A percentile compares a stretch with the other conserved stretches of the same genome.
phyloP scores from a whole-genome alignment of 768 basidiomycete species.

The Pisolithus microcarpus region DNA sequence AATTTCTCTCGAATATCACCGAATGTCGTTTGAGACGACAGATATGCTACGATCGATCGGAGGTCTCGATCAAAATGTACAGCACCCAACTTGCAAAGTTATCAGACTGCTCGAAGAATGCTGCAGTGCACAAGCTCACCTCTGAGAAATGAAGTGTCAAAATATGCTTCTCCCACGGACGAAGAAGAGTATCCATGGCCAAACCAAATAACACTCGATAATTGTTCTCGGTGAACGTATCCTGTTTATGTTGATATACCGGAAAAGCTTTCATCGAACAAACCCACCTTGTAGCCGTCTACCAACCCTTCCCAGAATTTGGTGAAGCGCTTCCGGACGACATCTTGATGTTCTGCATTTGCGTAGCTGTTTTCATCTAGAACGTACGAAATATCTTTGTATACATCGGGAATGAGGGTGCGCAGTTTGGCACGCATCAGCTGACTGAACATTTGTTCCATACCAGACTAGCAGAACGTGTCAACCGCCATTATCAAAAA shows the following conservation, averaged over 20 bases:
- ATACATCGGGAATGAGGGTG: constrained; percentile 76
- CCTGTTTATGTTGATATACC: constrained; percentile 37
- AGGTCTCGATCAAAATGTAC: constrained; percentile 93
- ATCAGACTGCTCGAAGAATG: constrained; percentile 1
- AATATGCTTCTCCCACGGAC: constrained; percentile 92
- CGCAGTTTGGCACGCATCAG: constrained; percentile 82
- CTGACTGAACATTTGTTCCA: constrained; percentile 96
- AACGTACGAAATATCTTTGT: constrained; percentile 83
- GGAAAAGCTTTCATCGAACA: not conserved
- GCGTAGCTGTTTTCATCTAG: constrained; percentile 86
- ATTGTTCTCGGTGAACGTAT: constrained; percentile 80
- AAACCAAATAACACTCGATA: constrained; percentile 82
- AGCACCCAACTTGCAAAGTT: constrained; percentile 68
- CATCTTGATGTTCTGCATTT: constrained; percentile 76
- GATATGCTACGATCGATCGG: constrained; percentile 71
- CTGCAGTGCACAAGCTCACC: constrained; percentile 35
- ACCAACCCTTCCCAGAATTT: constrained; percentile 82
- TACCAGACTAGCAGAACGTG: constrained; percentile 47
- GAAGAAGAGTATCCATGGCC: constrained; percentile 79
- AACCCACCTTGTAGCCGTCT: constrained; percentile 75
- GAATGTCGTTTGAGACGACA: constrained; percentile 83
- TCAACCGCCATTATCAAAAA: constrained; percentile 4
- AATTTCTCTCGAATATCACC: constrained; percentile 93
- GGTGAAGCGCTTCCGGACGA: constrained; percentile 84
- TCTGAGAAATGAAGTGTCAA: constrained; percentile 81